Conservation (phyloP, 495 filamentous ascomycete species). For the Durotheca rogersii region DNA sequence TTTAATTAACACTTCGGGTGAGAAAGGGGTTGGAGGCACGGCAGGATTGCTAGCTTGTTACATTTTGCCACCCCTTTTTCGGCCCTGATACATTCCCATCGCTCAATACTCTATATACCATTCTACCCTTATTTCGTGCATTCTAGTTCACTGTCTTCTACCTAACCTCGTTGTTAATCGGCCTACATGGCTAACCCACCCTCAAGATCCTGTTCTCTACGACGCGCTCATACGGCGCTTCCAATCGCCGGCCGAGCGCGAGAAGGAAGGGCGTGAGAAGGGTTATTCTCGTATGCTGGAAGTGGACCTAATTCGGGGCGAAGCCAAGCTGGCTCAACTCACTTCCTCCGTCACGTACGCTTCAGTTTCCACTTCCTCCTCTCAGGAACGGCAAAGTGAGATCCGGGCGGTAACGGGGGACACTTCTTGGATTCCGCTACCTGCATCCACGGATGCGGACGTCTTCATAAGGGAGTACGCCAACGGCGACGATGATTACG, state of each 20-base stretch:
- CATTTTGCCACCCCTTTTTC: too few relatives aligned
- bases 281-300: constrained; percentile 74
- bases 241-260: constrained; percentile 69
- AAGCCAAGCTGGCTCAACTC: constrained; percentile 68
- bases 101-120: too few relatives aligned
- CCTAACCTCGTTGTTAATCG: background rate
- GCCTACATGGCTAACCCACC: constrained; percentile 35
- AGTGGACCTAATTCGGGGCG: constrained; percentile 68
- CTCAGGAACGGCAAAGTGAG: background rate
- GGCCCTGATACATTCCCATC: too few relatives aligned
- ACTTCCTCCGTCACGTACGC: constrained; percentile 17
- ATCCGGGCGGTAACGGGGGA: background rate
- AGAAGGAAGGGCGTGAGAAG: constrained; percentile 66
- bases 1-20: too few relatives aligned
- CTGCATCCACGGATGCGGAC: constrained; percentile 18
- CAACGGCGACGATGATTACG: constrained; percentile 12
- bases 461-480: constrained; percentile 25
- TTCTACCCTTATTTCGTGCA: too few relatives aligned
- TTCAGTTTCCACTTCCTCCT: background rate
- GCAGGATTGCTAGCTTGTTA: too few relatives aligned
- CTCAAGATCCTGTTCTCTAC: constrained; percentile 73
- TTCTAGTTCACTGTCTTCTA: background rate
- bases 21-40: too few relatives aligned
- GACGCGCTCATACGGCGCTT: constrained; percentile 77
- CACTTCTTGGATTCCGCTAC: constrained; percentile 15